These are phyloP conservation scores for Gossypium ekmanianum DNA, from an alignment of 345 rosid species.

Conservation along the genomic window DNA sequence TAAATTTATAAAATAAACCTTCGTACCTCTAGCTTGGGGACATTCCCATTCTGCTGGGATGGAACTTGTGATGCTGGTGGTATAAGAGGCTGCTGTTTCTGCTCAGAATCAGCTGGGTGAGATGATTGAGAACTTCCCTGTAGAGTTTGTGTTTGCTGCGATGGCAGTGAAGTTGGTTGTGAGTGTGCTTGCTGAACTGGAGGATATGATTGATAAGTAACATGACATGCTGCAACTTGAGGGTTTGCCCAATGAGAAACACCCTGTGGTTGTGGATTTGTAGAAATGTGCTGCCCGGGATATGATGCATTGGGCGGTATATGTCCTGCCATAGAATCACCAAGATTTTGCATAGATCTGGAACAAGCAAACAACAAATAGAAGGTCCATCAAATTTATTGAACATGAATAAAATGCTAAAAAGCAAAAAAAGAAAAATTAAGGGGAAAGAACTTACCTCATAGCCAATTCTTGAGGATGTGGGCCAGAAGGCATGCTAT, in stretches of 20 bases:
- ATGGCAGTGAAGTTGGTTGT: constrained; percentile 32
- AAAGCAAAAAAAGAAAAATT: not conserved
- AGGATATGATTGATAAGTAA: constrained; percentile 38
- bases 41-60: constrained; percentile 39
- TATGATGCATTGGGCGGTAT: constrained; percentile 42
- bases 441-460: constrained; percentile 12
- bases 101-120: constrained; percentile 38
- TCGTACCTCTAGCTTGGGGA: constrained; percentile 37
- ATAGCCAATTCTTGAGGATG: constrained; percentile 28
- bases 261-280: constrained; percentile 42
- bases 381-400: constrained; percentile 10
- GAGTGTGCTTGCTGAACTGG: constrained; percentile 32
- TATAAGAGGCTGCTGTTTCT: constrained; percentile 26
- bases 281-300: constrained; percentile 40
- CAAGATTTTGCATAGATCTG: constrained; percentile 42
- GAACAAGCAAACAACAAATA: constrained; percentile 19
- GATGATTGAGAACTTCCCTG: constrained; percentile 43
- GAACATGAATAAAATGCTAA: constrained; percentile 2
- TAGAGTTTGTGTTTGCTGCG: constrained; percentile 31
- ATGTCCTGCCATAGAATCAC: constrained; percentile 35
- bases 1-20: not conserved
- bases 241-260: constrained; percentile 39
- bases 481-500: constrained; percentile 28
- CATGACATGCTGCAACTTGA: constrained; percentile 32
- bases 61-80: constrained; percentile 27